Conservation (phyloP, 768 basidiomycete species). For the Leucosporidium yakuticum region DNA sequence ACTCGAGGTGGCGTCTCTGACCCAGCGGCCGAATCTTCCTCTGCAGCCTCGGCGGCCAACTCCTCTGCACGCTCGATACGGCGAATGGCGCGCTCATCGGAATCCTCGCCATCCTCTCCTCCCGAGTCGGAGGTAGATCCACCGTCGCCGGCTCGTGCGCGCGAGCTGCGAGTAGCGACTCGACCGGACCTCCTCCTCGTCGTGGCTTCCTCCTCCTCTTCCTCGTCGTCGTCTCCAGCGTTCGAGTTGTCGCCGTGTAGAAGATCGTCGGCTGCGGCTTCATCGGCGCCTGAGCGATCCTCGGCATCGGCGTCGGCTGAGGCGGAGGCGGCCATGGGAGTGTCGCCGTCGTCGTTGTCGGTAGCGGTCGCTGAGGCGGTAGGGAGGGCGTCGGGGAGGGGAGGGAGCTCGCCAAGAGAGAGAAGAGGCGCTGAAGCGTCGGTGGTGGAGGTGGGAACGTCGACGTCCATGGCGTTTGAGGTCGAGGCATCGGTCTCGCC, state of each 20-base stretch:
- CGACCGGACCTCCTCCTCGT: background rate
- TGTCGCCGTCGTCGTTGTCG: background rate
- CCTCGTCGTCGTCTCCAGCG: constrained; percentile 4
- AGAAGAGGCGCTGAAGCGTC: background rate
- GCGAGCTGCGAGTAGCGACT: background rate
- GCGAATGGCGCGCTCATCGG: background rate
- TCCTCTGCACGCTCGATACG: no score
- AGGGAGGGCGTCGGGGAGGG: background rate
- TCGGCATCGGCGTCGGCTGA: background rate
- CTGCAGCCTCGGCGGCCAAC: background rate
- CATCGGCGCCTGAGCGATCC: background rate
- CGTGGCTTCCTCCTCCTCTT: background rate
- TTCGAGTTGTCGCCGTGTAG: background rate
- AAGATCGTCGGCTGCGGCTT: background rate
- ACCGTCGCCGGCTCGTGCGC: background rate
- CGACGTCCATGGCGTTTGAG: background rate
- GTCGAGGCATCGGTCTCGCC: no score
- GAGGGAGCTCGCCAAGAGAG: background rate
- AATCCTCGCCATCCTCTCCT: background rate
- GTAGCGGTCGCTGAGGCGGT: background rate
- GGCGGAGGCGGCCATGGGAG: background rate
- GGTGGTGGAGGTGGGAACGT: background rate
- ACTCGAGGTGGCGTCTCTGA: background rate
- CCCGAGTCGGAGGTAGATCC: background rate
- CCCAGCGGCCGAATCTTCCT: background rate